phyloP scores from a whole-genome alignment of 2,329 filamentous ascomycete species.

The Stagonosporopsis chrysanthemi region DNA sequence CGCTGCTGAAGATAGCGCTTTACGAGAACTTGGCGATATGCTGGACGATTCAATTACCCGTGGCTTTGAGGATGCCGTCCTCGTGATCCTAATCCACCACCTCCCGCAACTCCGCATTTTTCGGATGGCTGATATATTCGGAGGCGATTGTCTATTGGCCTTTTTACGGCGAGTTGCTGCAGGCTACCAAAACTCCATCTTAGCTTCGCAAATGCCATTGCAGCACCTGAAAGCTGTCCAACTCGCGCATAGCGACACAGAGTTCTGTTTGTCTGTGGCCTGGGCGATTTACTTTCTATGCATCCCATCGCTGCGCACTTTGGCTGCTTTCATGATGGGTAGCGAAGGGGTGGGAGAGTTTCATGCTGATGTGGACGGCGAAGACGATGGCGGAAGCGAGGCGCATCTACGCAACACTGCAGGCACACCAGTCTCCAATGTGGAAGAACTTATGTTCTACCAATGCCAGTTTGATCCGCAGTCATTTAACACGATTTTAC shows the following conservation, averaged over 20 bases:
- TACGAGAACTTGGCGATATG: not conserved
- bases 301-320: slow-evolving; percentile 23
- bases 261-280: slow-evolving; percentile 4
- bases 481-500: slow-evolving; percentile 13
- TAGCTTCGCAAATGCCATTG: slow-evolving; percentile 17
- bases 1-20: not conserved
- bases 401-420: not conserved
- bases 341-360: not conserved
- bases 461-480: slow-evolving; percentile 14
- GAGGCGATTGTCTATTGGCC: not conserved
- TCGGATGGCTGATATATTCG: slow-evolving; percentile 15
- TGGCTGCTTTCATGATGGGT: slow-evolving; percentile 23
- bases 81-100: slow-evolving; percentile 24
- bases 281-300: slow-evolving; percentile 23
- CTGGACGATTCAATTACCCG: not conserved
- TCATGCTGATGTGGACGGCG: not conserved
- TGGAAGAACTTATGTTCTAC: slow-evolving; percentile 20
- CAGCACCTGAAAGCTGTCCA: slow-evolving; percentile 23
- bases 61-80: slow-evolving; percentile 8
- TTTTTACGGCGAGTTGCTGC: slow-evolving; percentile 13
- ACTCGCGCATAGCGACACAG: slow-evolving; percentile 19
- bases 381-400: not conserved
- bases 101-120: slow-evolving; percentile 9
- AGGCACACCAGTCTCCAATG: slow-evolving; percentile 14
- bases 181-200: slow-evolving; percentile 15